Base-by-base conservation (phyloP, 2,329 filamentous ascomycete genomes). In the Aureobasidium sp. region DNA sequence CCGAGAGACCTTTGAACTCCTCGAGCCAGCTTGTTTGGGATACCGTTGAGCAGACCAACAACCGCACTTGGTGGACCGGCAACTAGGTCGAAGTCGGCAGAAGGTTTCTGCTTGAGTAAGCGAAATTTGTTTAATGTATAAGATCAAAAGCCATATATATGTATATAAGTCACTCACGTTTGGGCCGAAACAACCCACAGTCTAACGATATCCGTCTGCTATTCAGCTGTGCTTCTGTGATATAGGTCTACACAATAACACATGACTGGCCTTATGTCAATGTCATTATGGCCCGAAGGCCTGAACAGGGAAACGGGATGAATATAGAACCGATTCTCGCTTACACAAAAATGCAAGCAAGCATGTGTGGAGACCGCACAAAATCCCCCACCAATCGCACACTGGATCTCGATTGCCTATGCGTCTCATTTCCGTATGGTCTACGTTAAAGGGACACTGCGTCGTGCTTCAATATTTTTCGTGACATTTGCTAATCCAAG, bases 61-160 rank as follows among this genome's bases (percentile, higher is more conserved):
- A 79, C 67, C 76, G 77, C 63, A 70, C 71, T 14, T 79, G 77
- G 77, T 79, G 77, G 77, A n/a, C 69, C 34, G 77, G 77, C 5
- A 73, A 74, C 63, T 77, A 73, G 65, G 31, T 14, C 27, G 7
- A 9, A 44, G 39, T 11, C n/a, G 39, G 14, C 5, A 20, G 2
- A 48, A 48, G 5, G 12, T 15, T 22, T 37, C 11, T 14, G 7
- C 11, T 15, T 9, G 14, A 20, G 8, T 49, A 31, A 34, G 14
- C 25, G 42, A 36, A 17, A 17, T 5, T 25, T 48, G 29, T 48
- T 15, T 57, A 45, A 57, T 36, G 17, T 57, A 27, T 57, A 45
- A 57, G 34, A 29, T 7, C 9, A 45, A 59, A 59, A 39, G 22
- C 15, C n/a, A 36, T 12, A 11, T 27, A 20, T 6, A 8, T 49